Evolutionary conservation across 345 rosid genomes (phyloP).

Genomic region (Eucalyptus coolabah): DNA sequence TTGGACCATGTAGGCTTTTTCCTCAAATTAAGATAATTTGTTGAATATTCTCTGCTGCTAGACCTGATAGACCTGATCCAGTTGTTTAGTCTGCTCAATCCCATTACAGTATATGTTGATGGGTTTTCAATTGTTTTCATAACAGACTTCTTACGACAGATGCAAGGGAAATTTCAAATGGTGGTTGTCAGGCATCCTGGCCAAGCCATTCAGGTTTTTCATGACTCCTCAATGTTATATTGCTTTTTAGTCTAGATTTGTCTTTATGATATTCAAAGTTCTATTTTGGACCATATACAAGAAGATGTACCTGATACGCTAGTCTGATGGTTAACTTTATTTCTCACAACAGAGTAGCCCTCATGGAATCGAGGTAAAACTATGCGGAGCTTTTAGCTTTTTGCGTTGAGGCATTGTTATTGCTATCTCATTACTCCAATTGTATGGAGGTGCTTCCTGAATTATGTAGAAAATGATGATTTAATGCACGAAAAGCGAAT

Average conservation of each 20-base stretch:
- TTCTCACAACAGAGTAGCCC: conserved; percentile 68
- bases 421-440: neutral
- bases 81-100: neutral
- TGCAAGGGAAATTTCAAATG: conserved; percentile 99
- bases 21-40: neutral
- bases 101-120: neutral
- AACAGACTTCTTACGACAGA: conserved; percentile 72
- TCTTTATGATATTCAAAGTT: neutral
- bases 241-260: neutral
- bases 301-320: conserved; percentile 78
- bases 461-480: neutral
- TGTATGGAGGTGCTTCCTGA: neutral
- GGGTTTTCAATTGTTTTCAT: conserved; percentile 21
- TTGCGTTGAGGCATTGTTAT: neutral
- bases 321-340: conserved; percentile 45
- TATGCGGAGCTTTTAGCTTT: neutral
- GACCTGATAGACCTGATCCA: neutral
- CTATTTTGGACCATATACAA: conserved; percentile 3
- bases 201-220: conserved; percentile 86
- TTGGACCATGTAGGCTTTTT: neutral
- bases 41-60: neutral
- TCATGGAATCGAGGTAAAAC: conserved; percentile 56
- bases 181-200: conserved; percentile 83
- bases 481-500: neutral
- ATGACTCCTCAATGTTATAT: neutral